Conservation (phyloP, 768 basidiomycete species). For the Kwoniella sp. region DNA sequence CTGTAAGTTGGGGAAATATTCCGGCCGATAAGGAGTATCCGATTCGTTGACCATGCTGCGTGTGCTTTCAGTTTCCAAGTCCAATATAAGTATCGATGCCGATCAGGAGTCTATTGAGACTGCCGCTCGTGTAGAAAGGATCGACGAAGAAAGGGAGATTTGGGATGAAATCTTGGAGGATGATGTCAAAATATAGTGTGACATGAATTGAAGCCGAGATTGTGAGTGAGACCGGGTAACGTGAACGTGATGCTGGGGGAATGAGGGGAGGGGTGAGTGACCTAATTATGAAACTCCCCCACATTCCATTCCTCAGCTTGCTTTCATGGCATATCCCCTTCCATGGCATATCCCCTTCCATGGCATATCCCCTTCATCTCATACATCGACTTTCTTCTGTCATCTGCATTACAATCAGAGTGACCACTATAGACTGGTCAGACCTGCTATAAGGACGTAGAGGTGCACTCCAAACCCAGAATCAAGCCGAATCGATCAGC, state of each 20-base stretch:
- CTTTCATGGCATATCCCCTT: too few species aligned
- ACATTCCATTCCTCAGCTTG: conserved; percentile 1
- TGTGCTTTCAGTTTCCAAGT: too few species aligned
- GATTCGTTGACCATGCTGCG: conserved; percentile 18
- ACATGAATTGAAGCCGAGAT: background rate
- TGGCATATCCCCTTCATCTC: background rate
- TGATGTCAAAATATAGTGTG: conserved; percentile 12
- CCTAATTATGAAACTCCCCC: background rate
- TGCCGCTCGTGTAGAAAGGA: too few species aligned
- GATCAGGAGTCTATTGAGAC: too few species aligned
- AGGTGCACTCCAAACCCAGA: too few species aligned
- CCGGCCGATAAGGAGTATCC: conserved; percentile 18
- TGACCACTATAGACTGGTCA: too few species aligned
- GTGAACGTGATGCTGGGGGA: background rate
- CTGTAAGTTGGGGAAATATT: conserved; percentile 24
- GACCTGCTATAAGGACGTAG: too few species aligned
- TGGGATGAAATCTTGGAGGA: background rate
- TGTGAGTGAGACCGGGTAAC: background rate
- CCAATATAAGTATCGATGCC: too few species aligned
- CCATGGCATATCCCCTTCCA: too few species aligned
- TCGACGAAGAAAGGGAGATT: too few species aligned
- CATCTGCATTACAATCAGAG: background rate
- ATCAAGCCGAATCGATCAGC: too few species aligned
- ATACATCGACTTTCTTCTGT: background rate
- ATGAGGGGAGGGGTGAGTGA: background rate